Percentiles rank a stretch among this genome's conserved stretches.
phyloP scores from a whole-genome alignment of 768 basidiomycete species.

The Naganishia vishniacii region DNA sequence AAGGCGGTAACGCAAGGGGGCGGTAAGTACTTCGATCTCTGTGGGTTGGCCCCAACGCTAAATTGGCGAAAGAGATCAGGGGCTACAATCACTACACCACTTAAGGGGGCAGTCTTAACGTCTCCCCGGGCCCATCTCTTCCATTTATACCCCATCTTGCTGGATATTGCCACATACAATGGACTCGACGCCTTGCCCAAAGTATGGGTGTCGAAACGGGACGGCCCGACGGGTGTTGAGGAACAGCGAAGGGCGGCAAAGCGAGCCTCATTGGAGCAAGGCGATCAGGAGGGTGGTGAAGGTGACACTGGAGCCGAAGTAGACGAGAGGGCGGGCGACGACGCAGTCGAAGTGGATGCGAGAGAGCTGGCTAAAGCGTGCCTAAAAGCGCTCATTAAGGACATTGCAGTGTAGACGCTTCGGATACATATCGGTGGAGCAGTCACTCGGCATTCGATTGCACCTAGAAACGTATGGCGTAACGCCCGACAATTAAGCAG shows the following conservation, averaged over 20 bases:
- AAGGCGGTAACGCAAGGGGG: not conserved
- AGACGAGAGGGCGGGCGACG: constrained; percentile 59
- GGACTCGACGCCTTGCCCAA: constrained; percentile 63
- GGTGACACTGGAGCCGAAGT: constrained; percentile 47
- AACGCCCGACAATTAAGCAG: too few species aligned
- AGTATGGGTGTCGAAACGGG: constrained; percentile 56
- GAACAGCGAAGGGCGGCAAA: constrained; percentile 34
- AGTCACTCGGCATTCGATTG: not conserved
- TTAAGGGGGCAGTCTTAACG: constrained; percentile 67
- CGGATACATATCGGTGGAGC: not conserved
- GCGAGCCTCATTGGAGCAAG: constrained; percentile 26
- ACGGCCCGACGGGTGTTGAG: constrained; percentile 5
- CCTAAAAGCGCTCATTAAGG: constrained; percentile 13
- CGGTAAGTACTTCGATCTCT: not conserved
- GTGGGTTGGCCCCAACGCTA: constrained; percentile 62
- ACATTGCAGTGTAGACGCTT: constrained; percentile 7
- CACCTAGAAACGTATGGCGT: not conserved
- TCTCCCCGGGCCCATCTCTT: constrained; percentile 79
- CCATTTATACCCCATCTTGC: constrained; percentile 73
- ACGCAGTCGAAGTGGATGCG: constrained; percentile 28
- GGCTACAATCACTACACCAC: constrained; percentile 54
- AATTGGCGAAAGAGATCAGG: constrained; percentile 63
- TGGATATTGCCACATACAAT: constrained; percentile 63
- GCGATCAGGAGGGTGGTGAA: not conserved
- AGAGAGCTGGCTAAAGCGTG: constrained; percentile 14